Percentiles rank a stretch among this genome's conserved stretches.
phyloP scores from a whole-genome alignment of 108 stramenopile genomes.

The Cylindrotheca closterium region DNA sequence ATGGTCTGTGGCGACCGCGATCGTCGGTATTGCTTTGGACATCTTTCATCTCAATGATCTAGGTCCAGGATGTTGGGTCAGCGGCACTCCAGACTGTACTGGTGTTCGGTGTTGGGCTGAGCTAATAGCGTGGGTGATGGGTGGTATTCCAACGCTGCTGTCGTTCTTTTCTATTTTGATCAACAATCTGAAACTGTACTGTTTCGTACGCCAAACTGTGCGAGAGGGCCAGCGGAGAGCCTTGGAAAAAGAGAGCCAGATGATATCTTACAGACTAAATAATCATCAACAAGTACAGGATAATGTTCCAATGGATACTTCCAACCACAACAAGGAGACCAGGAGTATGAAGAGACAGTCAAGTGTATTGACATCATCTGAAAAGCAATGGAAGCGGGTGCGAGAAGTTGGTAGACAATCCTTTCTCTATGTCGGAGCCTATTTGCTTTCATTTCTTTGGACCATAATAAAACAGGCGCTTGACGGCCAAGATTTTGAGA shows the following conservation, averaged over 20 bases:
- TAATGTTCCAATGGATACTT: not conserved
- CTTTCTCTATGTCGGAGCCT: constrained; percentile 7
- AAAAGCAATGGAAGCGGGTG: not conserved
- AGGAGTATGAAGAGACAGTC: not conserved
- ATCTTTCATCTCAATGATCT: constrained; percentile 1
- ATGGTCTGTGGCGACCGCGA: constrained; percentile 7
- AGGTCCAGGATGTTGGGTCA: constrained; percentile 2
- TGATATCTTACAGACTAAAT: not conserved
- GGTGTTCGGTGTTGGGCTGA: not conserved
- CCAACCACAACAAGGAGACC: not conserved
- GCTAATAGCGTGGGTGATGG: constrained; percentile 11
- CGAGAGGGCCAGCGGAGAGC: not conserved
- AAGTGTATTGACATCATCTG: not conserved
- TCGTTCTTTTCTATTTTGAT: not conserved
- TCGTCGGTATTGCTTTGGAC: not conserved
- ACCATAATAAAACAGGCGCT: not conserved
- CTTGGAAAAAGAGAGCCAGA: not conserved
- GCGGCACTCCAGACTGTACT: not conserved
- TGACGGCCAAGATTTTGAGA: not conserved
- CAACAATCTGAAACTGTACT: constrained; percentile 2
- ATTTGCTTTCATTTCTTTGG: not conserved
- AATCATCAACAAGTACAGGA: not conserved
- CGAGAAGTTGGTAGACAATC: constrained; percentile 3
- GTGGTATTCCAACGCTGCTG: constrained; percentile 1
- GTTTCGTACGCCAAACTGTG: not conserved